Conservation (phyloP, 2,329 filamentous ascomycete species). For the Ophiostoma sp. region DNA sequence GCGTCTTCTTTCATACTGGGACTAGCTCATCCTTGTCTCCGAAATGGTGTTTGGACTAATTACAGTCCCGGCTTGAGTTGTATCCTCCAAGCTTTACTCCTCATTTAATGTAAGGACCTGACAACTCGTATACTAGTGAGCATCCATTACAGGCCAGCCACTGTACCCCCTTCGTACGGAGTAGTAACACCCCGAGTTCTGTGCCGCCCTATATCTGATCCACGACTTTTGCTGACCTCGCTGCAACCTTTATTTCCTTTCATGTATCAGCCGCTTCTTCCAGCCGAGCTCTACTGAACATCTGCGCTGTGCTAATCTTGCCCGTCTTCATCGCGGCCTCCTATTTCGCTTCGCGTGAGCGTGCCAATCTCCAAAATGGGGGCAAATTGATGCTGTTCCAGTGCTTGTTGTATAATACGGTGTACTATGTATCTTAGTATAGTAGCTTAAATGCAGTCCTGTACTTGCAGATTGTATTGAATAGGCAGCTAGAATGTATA, state of each 20-base stretch:
- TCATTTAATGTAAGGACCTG: conserved; percentile 6
- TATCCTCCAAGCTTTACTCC: conserved; percentile 6
- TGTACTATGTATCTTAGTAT: not conserved
- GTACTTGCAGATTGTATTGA: not conserved
- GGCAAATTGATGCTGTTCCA: not conserved
- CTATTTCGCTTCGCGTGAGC: not conserved
- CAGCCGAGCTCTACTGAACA: not conserved
- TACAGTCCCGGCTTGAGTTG: conserved; percentile 6
- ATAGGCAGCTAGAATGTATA: not conserved
- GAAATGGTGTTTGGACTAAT: conserved; percentile 17
- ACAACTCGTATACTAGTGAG: not conserved
- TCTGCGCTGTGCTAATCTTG: not conserved
- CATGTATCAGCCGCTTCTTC: not conserved
- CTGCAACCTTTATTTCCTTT: not conserved
- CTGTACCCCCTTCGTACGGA: too few species aligned
- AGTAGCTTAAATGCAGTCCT: not conserved
- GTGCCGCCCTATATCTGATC: not conserved
- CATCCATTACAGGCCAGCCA: too few species aligned
- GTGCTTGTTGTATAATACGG: too few species aligned
- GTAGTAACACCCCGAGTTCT: not conserved
- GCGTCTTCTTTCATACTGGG: not conserved
- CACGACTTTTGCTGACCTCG: not conserved
- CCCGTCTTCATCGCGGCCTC: not conserved
- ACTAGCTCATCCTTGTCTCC: conserved; percentile 24
- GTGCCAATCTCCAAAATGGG: too few species aligned